Evolutionary conservation across 306 rosid genomes (phyloP).

Genomic region (Prunus campanulata): DNA sequence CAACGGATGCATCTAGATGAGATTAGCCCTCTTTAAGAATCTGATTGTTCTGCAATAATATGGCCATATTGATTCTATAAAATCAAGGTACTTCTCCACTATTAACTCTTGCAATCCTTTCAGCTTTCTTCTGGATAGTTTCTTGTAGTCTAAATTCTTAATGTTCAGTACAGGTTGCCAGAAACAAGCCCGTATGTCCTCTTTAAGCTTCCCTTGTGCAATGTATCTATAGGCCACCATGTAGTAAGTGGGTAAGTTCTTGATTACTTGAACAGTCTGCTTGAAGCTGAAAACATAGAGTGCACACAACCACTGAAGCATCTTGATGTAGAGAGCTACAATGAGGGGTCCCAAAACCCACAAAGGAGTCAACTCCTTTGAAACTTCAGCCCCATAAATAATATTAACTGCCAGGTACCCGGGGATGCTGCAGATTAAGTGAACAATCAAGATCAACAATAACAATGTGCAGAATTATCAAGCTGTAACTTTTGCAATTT

Average conservation of each 20-base stretch:
- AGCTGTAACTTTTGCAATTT: neutral
- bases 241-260: constrained; percentile 57
- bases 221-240: constrained; percentile 41
- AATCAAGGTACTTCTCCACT: constrained; percentile 66
- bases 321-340: constrained; percentile 62
- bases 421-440: constrained; percentile 66
- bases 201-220: constrained; percentile 58
- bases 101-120: constrained; percentile 51
- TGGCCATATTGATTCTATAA: constrained; percentile 83
- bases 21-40: constrained; percentile 76
- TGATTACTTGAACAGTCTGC: constrained; percentile 55
- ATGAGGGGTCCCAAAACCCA: constrained; percentile 76
- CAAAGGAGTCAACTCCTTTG: constrained; percentile 77
- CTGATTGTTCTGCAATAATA: constrained; percentile 72
- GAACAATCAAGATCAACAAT: constrained; percentile 29
- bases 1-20: constrained; percentile 42
- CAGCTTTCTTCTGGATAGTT: constrained; percentile 47
- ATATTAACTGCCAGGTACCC: constrained; percentile 60
- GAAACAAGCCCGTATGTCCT: constrained; percentile 39
- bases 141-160: constrained; percentile 58
- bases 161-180: constrained; percentile 53
- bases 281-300: constrained; percentile 77
- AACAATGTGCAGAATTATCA: neutral
- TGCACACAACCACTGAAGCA: constrained; percentile 47
- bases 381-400: constrained; percentile 66